Evolutionary conservation across 306 rosid genomes (phyloP), one percentile per base, ranked within the genome.

Genomic region (Trifolium pratense): DNA sequence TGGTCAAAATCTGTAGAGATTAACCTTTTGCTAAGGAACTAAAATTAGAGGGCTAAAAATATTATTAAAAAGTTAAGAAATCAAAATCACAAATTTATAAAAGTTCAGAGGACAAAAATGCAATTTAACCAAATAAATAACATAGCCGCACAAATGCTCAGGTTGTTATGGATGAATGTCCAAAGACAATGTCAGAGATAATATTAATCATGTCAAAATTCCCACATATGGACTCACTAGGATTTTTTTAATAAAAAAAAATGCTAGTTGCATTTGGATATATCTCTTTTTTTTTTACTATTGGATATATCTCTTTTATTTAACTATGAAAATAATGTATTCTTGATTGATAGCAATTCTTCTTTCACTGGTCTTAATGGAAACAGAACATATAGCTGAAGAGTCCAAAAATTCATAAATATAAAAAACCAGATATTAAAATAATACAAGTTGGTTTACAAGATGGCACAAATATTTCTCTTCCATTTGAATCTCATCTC

Each of bases 111-210:
- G 0, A 0, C 5, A 31, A 31, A 31, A 31, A 5, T 31, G 5
- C 34, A 31, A 31, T 31, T 31, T 31, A 31, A 0, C 5, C 34
- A 3, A 3, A 21, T 16, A 4, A 43, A 42, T 45, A 67, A 67
- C 76, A 51, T 46, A 39, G 23, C 73, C 36, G 1, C 39, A 68
- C 52, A 68, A 42, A 20, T 15, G 1, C 37, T 40, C 9, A 40
- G 17, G 18, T 20, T 51, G 31, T 67, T 42, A 57, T 67, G 64
- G 57, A 42, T 67, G 58, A 48, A 60, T 58, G 6, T 77, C 29
- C 71, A 26, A 49, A 55, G 61, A 60, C 65, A 73, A 75, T 78
- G 66, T 61, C 76, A 75, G 73, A 66, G 52, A 48, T 21, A 36
- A 1, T 62, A 23, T 65, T 43, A 29, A 18, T 23, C 66, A 39